Conservation (phyloP, 2,329 filamentous ascomycete genomes). For the Aspergillus pseudoglaucus region DNA sequence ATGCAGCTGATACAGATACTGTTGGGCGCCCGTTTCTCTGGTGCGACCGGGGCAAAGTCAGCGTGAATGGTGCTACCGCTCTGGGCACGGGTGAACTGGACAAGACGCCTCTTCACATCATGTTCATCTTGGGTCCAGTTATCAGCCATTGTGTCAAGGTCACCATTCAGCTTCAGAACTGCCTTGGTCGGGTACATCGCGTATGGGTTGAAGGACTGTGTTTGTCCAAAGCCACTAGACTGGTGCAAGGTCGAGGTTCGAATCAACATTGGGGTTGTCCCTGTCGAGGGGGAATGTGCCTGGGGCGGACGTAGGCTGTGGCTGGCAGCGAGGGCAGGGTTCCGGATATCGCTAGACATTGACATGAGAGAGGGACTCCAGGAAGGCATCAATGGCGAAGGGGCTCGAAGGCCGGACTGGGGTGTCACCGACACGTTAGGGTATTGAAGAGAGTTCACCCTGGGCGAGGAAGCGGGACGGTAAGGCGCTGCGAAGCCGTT, state of each 20-base stretch:
- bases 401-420: slow-evolving; percentile 42
- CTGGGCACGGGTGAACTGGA: slow-evolving; percentile 81
- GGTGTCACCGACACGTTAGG: slow-evolving; percentile 32
- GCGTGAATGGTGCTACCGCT: slow-evolving; percentile 73
- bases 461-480: slow-evolving; percentile 33
- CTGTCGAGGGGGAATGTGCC: slow-evolving; percentile 39
- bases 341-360: slow-evolving; percentile 39
- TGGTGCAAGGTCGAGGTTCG: slow-evolving; percentile 62
- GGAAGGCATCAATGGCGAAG: slow-evolving; percentile 42
- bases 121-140: slow-evolving; percentile 80
- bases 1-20: slow-evolving; percentile 97
- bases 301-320: slow-evolving; percentile 32
- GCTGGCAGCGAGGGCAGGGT: slow-evolving; percentile 36
- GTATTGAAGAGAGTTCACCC: slow-evolving; percentile 38
- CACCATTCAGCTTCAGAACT: slow-evolving; percentile 73
- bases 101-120: slow-evolving; percentile 71
- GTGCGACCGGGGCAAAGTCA: slow-evolving; percentile 70
- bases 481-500: slow-evolving; percentile 35
- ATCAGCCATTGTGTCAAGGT: slow-evolving; percentile 75
- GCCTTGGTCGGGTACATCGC: slow-evolving; percentile 79
- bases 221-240: slow-evolving; percentile 42
- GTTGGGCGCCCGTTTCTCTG: slow-evolving; percentile 71
- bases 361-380: slow-evolving; percentile 46
- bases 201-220: slow-evolving; percentile 65
- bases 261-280: slow-evolving; percentile 55